Percentiles rank a stretch among this genome's conserved stretches.
These are phyloP conservation scores for Cynanchum wilfordii DNA, from an alignment of 257 asterid genomes.

Conservation along the genomic window DNA sequence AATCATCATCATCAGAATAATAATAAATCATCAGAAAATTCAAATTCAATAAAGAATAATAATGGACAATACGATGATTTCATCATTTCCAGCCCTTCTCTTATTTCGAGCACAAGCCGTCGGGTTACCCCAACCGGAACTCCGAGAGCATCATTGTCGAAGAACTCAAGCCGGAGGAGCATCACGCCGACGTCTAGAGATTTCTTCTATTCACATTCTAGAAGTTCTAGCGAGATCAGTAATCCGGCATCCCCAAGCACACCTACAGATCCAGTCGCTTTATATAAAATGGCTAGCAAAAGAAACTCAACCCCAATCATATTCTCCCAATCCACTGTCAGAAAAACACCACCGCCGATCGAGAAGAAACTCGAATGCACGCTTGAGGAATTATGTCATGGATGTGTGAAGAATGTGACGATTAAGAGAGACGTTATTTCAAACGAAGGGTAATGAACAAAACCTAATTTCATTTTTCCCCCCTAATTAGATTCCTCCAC, in stretches of 20 bases:
- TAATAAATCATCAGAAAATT: conserved; percentile 9
- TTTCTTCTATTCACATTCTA: conserved; percentile 24
- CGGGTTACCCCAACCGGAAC: conserved; percentile 34
- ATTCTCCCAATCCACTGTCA: conserved; percentile 59
- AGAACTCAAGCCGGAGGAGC: conserved; percentile 29
- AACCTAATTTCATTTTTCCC: no score
- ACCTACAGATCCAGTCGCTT: conserved; percentile 23
- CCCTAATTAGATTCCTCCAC: neutral
- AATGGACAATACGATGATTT: conserved; percentile 27
- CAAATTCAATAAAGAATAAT: conserved; percentile 1
- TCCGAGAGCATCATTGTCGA: conserved; percentile 27
- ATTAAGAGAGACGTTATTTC: conserved; percentile 80
- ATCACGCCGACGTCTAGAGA: conserved; percentile 25
- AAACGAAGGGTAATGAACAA: conserved; percentile 51
- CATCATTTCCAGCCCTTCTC: conserved; percentile 57
- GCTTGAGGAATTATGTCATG: conserved; percentile 76
- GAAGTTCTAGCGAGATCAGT: conserved; percentile 29
- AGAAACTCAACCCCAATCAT: conserved; percentile 57
- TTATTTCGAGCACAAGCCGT: conserved; percentile 63
- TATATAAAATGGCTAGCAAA: conserved; percentile 41
- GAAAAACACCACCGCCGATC: conserved; percentile 58
- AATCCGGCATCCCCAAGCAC: conserved; percentile 44
- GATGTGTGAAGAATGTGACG: conserved; percentile 69
- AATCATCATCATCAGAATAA: neutral
- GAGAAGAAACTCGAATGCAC: conserved; percentile 77